These are phyloP conservation scores for Botrytis porri DNA, from an alignment of 2,329 filamentous ascomycete genomes.

Conservation along the genomic window DNA sequence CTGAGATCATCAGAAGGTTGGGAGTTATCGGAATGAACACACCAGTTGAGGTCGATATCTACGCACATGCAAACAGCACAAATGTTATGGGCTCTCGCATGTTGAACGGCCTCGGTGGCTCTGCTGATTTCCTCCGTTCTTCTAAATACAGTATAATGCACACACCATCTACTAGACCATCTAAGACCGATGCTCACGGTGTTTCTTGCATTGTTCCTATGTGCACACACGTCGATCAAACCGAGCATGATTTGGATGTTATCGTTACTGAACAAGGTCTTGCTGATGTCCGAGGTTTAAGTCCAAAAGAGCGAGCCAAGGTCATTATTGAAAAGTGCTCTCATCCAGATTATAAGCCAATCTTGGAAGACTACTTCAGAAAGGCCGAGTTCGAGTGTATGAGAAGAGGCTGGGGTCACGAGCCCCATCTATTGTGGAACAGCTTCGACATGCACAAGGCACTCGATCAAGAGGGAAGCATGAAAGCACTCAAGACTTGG, in stretches of 20 bases:
- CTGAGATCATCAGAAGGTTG: constrained; percentile 83
- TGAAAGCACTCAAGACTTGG: constrained; percentile 50
- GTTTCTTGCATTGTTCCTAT: constrained; percentile 89
- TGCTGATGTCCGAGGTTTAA: constrained; percentile 79
- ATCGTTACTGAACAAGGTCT: constrained; percentile 74
- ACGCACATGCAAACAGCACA: constrained; percentile 88
- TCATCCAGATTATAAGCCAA: constrained; percentile 80
- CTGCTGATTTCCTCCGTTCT: constrained; percentile 75
- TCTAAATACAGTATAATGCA: constrained; percentile 92
- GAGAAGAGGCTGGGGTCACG: constrained; percentile 83
- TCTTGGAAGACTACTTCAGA: constrained; percentile 78
- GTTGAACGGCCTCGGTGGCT: constrained; percentile 81
- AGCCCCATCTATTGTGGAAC: constrained; percentile 85
- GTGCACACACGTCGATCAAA: constrained; percentile 90
- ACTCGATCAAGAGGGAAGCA: constrained; percentile 76
- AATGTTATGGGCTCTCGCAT: constrained; percentile 86
- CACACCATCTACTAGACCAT: constrained; percentile 76
- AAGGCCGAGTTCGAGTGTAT: constrained; percentile 84
- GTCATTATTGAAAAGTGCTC: constrained; percentile 86
- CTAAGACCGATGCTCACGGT: constrained; percentile 78
- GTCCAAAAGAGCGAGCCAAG: constrained; percentile 73
- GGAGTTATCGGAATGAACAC: constrained; percentile 95
- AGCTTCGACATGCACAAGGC: constrained; percentile 88
- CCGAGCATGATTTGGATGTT: constrained; percentile 89
- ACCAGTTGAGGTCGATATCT: constrained; percentile 90